Conservation (phyloP, 2,329 filamentous ascomycete species). For the Nectriaceae sp. region DNA sequence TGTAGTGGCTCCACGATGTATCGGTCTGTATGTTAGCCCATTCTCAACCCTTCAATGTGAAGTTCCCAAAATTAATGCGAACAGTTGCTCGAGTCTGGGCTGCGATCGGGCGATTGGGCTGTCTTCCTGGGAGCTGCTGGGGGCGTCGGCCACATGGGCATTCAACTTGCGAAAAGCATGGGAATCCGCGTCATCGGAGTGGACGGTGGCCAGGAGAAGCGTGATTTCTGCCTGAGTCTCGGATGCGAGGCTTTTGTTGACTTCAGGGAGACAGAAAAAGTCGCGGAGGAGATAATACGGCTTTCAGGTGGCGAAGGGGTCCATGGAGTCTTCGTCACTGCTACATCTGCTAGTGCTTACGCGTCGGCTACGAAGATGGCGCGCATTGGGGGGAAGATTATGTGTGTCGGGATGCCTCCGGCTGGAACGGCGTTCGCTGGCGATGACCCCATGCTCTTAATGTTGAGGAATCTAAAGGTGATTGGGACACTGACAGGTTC, state of each 20-base stretch:
- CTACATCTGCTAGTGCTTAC: not conserved
- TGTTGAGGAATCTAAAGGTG: slow-evolving; percentile 7
- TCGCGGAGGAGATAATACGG: not conserved
- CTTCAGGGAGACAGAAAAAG: not conserved
- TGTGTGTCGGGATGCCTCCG: slow-evolving; percentile 9
- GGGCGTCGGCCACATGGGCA: not conserved
- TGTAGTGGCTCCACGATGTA: not conserved
- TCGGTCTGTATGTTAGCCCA: not conserved
- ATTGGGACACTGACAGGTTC: slow-evolving; percentile 9
- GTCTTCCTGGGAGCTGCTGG: not conserved
- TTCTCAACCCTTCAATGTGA: too few species aligned
- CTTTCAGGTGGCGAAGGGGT: not conserved
- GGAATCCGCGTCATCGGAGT: not conserved
- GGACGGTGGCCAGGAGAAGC: not conserved
- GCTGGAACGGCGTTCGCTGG: slow-evolving; percentile 8
- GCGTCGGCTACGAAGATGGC: not conserved
- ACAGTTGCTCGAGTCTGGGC: not conserved
- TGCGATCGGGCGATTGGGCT: not conserved
- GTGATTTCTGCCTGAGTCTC: not conserved
- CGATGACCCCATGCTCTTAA: slow-evolving; percentile 8
- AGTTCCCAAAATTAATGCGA: too few species aligned
- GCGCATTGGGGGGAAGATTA: slow-evolving; percentile 12
- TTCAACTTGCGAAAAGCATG: not conserved
- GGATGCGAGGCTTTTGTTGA: not conserved
- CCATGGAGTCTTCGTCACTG: not conserved